Conservation (phyloP, 2,329 filamentous ascomycete genomes). For the Fusarium subglutinans region DNA sequence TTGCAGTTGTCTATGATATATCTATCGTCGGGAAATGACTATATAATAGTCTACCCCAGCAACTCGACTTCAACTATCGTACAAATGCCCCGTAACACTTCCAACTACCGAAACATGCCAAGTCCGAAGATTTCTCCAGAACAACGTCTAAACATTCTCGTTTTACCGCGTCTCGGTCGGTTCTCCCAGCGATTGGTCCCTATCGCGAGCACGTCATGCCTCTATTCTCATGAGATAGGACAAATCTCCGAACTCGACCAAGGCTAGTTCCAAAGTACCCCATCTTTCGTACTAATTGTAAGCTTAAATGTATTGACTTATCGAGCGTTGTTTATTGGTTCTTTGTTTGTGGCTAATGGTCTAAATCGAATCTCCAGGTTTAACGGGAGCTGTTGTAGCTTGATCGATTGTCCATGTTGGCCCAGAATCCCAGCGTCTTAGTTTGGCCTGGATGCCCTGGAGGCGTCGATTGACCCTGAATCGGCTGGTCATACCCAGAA, state of each 20-base stretch:
- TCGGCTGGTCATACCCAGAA: background rate
- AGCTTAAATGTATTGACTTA: conserved; percentile 15
- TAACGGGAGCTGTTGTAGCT: background rate
- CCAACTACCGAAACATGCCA: background rate
- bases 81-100: background rate
- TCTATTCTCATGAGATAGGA: conserved; percentile 16
- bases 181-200: conserved; percentile 32
- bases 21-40: background rate
- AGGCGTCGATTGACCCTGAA: background rate
- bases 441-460: background rate
- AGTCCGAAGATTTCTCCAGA: background rate
- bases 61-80: background rate
- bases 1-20: background rate
- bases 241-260: conserved; percentile 13
- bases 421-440: background rate
- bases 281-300: background rate
- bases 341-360: conserved; percentile 11
- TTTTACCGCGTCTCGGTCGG: conserved; percentile 36
- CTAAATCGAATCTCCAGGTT: background rate
- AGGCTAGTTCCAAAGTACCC: conserved; percentile 3
- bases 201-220: conserved; percentile 36
- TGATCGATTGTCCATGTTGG: background rate
- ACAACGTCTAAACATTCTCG: background rate
- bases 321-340: conserved; percentile 27
- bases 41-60: background rate